Conservation (phyloP, 495 filamentous ascomycete genomes). For the Penicillium malachiteum region DNA sequence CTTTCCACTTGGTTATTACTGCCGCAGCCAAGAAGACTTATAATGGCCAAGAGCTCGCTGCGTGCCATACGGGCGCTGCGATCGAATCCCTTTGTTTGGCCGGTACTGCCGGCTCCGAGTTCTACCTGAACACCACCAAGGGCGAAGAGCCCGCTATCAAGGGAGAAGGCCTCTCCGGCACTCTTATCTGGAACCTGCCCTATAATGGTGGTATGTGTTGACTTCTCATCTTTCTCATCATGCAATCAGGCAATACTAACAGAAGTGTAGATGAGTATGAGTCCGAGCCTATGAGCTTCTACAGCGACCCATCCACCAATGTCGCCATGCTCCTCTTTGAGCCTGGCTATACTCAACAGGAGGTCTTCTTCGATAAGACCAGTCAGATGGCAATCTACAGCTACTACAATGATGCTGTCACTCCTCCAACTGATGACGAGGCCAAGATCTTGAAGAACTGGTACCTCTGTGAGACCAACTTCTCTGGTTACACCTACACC, state of each 20-base stretch:
- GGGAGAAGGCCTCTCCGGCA: constrained; percentile 1
- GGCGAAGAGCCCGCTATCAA: constrained; percentile 11
- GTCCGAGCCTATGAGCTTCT: constrained; percentile 39
- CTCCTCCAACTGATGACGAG: constrained; percentile 15
- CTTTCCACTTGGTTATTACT: constrained; percentile 25
- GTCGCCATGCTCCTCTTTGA: constrained; percentile 49
- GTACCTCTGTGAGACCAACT: constrained; percentile 53
- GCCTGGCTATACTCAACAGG: constrained; percentile 22
- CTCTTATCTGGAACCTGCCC: constrained; percentile 14
- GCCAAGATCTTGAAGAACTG: constrained; percentile 39
- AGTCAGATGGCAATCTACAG: constrained; percentile 41
- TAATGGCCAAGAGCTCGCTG: constrained; percentile 35
- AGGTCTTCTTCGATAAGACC: constrained; percentile 46
- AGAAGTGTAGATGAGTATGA: constrained; percentile 8
- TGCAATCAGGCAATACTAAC: constrained; percentile 1
- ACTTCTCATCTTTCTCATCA: not conserved
- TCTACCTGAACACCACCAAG: constrained; percentile 39
- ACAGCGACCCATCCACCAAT: constrained; percentile 45
- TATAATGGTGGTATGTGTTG: not conserved
- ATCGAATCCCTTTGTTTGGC: constrained; percentile 52
- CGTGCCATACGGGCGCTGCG: constrained; percentile 58
- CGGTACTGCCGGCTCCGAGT: constrained; percentile 33
- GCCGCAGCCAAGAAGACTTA: constrained; percentile 27
- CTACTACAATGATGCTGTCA: constrained; percentile 43
- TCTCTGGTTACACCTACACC: constrained; percentile 49